phyloP scores from a whole-genome alignment of 257 asterid species.

The Forsythia viridissima region DNA sequence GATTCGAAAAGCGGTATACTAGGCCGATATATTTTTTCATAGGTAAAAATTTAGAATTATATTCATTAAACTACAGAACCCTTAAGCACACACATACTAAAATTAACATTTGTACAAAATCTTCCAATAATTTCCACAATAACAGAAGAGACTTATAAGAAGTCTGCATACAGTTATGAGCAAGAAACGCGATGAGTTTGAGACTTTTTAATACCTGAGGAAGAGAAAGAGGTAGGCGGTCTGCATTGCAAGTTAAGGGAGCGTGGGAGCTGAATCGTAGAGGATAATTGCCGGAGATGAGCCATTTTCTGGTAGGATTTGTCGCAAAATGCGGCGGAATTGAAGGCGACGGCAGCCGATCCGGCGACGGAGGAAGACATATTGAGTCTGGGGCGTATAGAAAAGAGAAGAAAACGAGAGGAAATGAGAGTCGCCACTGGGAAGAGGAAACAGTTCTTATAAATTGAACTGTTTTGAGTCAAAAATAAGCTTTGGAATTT shows the following conservation, averaged over 20 bases:
- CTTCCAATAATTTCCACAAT: too few species aligned
- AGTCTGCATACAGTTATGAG: not conserved
- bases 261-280: conserved; percentile 39
- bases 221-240: conserved; percentile 44
- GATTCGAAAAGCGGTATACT: too few species aligned
- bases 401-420: conserved; percentile 20
- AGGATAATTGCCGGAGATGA: conserved; percentile 27
- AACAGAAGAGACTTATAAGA: too few species aligned
- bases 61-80: too few species aligned
- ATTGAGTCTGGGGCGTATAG: not conserved
- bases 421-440: conserved; percentile 34
- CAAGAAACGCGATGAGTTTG: not conserved
- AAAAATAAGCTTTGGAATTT: conserved; percentile 22
- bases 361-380: conserved; percentile 62
- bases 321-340: conserved; percentile 33
- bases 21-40: too few species aligned
- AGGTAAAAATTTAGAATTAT: too few species aligned
- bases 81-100: too few species aligned
- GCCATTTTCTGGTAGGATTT: conserved; percentile 29
- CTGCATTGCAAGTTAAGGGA: conserved; percentile 45
- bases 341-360: conserved; percentile 52
- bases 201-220: conserved; percentile 38
- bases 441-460: not conserved
- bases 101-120: too few species aligned
- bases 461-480: not conserved